Percentiles rank a stretch among this genome's conserved stretches.
These are phyloP conservation scores for Alternaria arborescens DNA, from an alignment of 2,329 filamentous ascomycete species.

Conservation along the genomic window DNA sequence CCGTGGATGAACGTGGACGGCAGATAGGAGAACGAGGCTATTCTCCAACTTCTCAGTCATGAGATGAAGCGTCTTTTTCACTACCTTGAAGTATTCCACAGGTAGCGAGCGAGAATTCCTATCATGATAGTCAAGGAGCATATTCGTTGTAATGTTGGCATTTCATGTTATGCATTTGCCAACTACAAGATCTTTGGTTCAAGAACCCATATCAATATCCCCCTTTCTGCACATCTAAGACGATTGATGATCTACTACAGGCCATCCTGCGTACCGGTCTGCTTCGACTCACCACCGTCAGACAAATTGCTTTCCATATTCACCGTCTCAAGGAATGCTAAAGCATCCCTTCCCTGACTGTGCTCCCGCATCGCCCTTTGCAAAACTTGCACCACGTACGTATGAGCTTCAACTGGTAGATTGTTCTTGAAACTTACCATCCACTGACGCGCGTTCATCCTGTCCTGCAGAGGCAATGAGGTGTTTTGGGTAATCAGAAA, in stretches of 20 bases:
- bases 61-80: background rate
- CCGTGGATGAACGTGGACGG: too few species aligned
- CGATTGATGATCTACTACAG: background rate
- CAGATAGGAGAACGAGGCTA: too few species aligned
- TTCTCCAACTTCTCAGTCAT: background rate
- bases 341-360: slow-evolving; percentile 1
- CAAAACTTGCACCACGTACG: slow-evolving; percentile 5
- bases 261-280: background rate
- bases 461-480: background rate
- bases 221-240: background rate
- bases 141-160: background rate
- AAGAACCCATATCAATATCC: background rate
- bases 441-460: slow-evolving; percentile 1
- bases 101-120: background rate
- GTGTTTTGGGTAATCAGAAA: background rate
- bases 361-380: background rate
- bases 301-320: background rate
- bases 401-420: slow-evolving; percentile 2
- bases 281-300: background rate
- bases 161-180: background rate
- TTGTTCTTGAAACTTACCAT: slow-evolving; percentile 2
- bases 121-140: background rate
- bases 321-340: background rate
- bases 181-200: background rate
- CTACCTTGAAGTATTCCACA: background rate